Evolutionary conservation across 805 yeast genomes (phyloP).

Genomic region (Monosporozyma aerobia): DNA sequence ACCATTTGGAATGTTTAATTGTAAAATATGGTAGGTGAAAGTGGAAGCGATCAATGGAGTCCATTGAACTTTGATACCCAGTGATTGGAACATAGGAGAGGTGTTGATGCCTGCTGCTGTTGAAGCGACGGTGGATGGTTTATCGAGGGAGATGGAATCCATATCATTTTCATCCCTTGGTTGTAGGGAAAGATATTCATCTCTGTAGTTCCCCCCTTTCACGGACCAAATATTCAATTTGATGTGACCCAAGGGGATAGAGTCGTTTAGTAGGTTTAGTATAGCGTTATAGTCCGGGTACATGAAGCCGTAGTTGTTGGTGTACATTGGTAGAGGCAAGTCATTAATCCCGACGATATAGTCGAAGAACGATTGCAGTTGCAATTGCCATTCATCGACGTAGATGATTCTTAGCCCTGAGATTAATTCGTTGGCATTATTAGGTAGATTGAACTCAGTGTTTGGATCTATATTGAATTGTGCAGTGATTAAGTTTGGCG

Average conservation of each 20-base stretch:
- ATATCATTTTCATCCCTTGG: conserved; percentile 23
- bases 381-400: conserved; percentile 42
- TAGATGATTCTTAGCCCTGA: conserved; percentile 52
- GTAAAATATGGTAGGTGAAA: conserved; percentile 78
- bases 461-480: conserved; percentile 8
- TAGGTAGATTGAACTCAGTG: neutral
- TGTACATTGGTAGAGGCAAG: conserved; percentile 39
- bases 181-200: conserved; percentile 27
- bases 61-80: conserved; percentile 69
- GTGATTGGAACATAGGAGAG: conserved; percentile 33
- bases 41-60: conserved; percentile 68
- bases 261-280: conserved; percentile 15
- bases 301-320: conserved; percentile 27
- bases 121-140: conserved; percentile 12
- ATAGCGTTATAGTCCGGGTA: conserved; percentile 38
- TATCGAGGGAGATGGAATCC: conserved; percentile 26
- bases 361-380: conserved; percentile 81
- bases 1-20: conserved; percentile 53
- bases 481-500: conserved; percentile 24
- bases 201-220: conserved; percentile 60
- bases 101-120: conserved; percentile 7
- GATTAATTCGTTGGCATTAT: conserved; percentile 3
- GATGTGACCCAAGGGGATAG: conserved; percentile 24
- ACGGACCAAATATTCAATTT: conserved; percentile 73
- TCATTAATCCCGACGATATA: conserved; percentile 75